These are phyloP conservation scores for Mycena albidolilacea DNA, from an alignment of 768 basidiomycete genomes.

Conservation along the genomic window DNA sequence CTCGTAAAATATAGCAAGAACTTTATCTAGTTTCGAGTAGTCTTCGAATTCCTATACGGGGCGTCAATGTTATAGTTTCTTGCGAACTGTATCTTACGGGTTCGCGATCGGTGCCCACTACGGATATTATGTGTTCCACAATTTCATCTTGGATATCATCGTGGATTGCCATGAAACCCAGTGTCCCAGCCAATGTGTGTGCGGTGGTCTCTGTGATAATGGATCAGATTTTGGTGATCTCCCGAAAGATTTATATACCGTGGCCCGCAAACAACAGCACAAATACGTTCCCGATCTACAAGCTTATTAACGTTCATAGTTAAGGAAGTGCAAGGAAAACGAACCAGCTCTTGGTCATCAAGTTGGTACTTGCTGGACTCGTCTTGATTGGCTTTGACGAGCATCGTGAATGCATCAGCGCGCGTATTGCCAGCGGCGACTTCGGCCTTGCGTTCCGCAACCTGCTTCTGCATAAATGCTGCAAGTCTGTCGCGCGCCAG, in stretches of 20 bases:
- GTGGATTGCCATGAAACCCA: slow-evolving; percentile 62
- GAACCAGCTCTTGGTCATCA: slow-evolving; percentile 58
- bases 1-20: slow-evolving; percentile 50
- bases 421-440: slow-evolving; percentile 41
- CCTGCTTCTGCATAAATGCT: slow-evolving; percentile 56
- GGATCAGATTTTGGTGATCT: background rate
- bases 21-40: slow-evolving; percentile 44
- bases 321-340: slow-evolving; percentile 11
- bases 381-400: slow-evolving; percentile 62
- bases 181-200: slow-evolving; percentile 61
- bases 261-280: slow-evolving; percentile 72
- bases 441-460: slow-evolving; percentile 52
- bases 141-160: slow-evolving; percentile 65
- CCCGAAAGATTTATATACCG: slow-evolving; percentile 50
- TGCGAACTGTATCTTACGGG: slow-evolving; percentile 43
- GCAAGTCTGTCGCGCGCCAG: slow-evolving; percentile 51
- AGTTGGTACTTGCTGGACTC: slow-evolving; percentile 56
- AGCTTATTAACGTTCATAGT: background rate
- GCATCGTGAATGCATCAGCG: slow-evolving; percentile 57
- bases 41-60: slow-evolving; percentile 37
- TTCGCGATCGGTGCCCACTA: slow-evolving; percentile 54
- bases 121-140: slow-evolving; percentile 57
- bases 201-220: slow-evolving; percentile 63
- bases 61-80: background rate
- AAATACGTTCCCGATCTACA: slow-evolving; percentile 68